These are phyloP conservation scores for Petrea volubilis DNA, from an alignment of 257 asterid species.

Conservation along the genomic window DNA sequence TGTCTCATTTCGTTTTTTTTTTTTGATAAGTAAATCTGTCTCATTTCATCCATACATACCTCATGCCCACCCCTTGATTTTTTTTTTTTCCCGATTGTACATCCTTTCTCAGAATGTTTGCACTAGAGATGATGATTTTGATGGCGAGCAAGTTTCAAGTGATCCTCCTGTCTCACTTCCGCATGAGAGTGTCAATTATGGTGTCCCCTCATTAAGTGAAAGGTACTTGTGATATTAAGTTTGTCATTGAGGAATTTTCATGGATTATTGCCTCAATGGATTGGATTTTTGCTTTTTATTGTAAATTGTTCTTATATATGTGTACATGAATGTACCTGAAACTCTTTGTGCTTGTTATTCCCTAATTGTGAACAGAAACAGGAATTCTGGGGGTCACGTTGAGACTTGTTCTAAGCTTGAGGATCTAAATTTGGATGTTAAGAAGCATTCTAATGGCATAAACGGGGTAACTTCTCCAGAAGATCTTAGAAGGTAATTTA, in stretches of 20 bases:
- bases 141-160: slow-evolving; percentile 51
- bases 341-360: slow-evolving; percentile 24
- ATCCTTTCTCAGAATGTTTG: slow-evolving; percentile 49
- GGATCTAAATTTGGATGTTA: slow-evolving; percentile 82
- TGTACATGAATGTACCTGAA: slow-evolving; percentile 7
- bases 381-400: slow-evolving; percentile 63
- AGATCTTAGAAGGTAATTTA: slow-evolving; percentile 60
- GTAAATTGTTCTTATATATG: neutral
- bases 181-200: slow-evolving; percentile 33
- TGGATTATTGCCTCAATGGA: neutral
- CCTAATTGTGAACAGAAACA: slow-evolving; percentile 43
- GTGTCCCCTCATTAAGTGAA: slow-evolving; percentile 31
- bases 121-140: slow-evolving; percentile 56
- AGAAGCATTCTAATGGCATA: slow-evolving; percentile 45
- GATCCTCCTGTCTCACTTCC: slow-evolving; percentile 32
- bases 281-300: slow-evolving; percentile 5
- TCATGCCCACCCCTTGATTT: neutral
- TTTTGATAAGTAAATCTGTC: too few species aligned
- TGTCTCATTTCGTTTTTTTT: slow-evolving; percentile 22
- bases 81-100: neutral
- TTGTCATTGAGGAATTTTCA: neutral
- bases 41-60: slow-evolving; percentile 19
- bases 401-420: slow-evolving; percentile 89
- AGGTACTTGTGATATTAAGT: slow-evolving; percentile 42
- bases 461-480: slow-evolving; percentile 47